A percentile compares a stretch with the other conserved stretches of the same genome.
phyloP scores from a whole-genome alignment of 179 eudicot species.

The Silene vulgaris region DNA sequence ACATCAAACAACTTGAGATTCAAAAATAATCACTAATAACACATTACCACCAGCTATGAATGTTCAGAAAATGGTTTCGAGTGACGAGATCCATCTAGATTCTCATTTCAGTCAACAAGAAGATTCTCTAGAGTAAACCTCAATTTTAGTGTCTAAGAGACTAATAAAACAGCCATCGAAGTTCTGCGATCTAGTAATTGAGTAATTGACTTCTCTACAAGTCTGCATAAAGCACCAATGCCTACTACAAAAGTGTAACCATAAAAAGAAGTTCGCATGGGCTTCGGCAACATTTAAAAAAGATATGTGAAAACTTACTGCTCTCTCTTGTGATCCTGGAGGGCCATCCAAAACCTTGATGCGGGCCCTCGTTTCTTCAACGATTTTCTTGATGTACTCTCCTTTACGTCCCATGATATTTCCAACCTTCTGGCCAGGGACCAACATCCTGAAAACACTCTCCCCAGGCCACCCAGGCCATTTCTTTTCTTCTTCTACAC shows the following conservation, averaged over 20 bases:
- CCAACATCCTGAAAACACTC: conserved; percentile 84
- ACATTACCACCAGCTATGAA: neutral
- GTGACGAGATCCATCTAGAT: conserved; percentile 1
- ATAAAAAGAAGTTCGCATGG: neutral
- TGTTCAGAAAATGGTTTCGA: neutral
- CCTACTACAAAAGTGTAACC: neutral
- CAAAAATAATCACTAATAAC: neutral
- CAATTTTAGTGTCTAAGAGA: neutral
- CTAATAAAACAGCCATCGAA: neutral
- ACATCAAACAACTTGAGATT: neutral
- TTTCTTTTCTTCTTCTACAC: conserved; percentile 48
- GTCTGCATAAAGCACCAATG: conserved; percentile 5
- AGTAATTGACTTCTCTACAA: neutral
- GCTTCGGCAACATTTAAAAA: conserved; percentile 4
- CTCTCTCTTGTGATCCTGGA: conserved; percentile 81
- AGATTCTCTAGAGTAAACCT: neutral
- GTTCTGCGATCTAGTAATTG: neutral
- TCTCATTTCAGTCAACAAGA: neutral
- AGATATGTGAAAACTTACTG: conserved; percentile 53
- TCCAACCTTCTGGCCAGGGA: conserved; percentile 87
- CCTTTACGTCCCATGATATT: conserved; percentile 96
- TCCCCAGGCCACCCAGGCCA: conserved; percentile 99
- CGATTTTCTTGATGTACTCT: conserved; percentile 83
- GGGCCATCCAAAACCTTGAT: conserved; percentile 95
- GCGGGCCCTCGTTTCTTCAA: conserved; percentile 92